Conservation (phyloP, 805 yeast genomes). For the Kodamaea sagamina region DNA sequence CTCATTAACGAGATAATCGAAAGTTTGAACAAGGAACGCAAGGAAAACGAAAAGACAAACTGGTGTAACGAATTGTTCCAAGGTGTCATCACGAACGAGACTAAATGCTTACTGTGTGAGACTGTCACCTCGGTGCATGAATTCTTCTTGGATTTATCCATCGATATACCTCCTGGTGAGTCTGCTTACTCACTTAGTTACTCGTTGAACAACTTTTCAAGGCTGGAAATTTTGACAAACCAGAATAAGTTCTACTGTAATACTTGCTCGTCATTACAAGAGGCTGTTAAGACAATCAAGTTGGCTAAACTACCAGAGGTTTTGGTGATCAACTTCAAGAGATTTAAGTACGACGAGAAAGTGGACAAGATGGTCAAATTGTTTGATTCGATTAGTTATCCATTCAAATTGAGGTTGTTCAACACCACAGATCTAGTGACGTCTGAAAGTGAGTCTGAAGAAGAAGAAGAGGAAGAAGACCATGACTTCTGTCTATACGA, state of each 20-base stretch:
- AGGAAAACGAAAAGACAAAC: slow-evolving; percentile 31
- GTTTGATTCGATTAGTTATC: slow-evolving; percentile 82
- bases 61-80: slow-evolving; percentile 75
- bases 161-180: slow-evolving; percentile 72
- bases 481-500: slow-evolving; percentile 62
- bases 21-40: slow-evolving; percentile 46
- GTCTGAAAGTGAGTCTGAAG: slow-evolving; percentile 7
- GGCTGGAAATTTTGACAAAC: slow-evolving; percentile 80
- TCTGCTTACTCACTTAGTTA: slow-evolving; percentile 65
- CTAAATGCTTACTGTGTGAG: slow-evolving; percentile 89
- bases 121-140: slow-evolving; percentile 80
- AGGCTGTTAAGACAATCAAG: slow-evolving; percentile 88
- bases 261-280: slow-evolving; percentile 85
- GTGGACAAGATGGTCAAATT: slow-evolving; percentile 80
- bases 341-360: slow-evolving; percentile 89
- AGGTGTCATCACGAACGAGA: slow-evolving; percentile 82
- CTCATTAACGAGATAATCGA: slow-evolving; percentile 69
- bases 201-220: slow-evolving; percentile 78
- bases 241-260: slow-evolving; percentile 93
- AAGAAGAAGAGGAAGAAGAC: slow-evolving; percentile 31
- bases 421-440: slow-evolving; percentile 51
- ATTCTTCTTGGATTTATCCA: slow-evolving; percentile 79
- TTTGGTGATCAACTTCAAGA: slow-evolving; percentile 79
- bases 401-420: slow-evolving; percentile 67
- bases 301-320: slow-evolving; percentile 75